These are phyloP conservation scores for Pezicula radicicola DNA, from an alignment of 2,329 filamentous ascomycete genomes.

Conservation along the genomic window DNA sequence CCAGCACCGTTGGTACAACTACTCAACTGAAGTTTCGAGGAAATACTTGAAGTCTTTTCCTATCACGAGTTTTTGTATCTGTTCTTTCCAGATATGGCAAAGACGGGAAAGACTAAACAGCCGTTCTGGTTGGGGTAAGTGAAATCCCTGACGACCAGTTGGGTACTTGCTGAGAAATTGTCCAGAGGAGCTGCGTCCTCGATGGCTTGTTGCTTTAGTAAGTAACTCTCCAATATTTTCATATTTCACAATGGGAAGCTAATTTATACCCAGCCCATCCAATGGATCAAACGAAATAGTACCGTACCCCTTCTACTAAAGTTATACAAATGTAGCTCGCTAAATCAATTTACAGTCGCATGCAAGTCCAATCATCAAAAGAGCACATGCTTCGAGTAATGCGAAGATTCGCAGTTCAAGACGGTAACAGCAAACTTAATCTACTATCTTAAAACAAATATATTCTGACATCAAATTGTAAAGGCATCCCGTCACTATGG, in stretches of 20 bases:
- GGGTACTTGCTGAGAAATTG: not conserved
- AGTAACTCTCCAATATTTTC: conserved; percentile 14
- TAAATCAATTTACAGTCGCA: conserved; percentile 29
- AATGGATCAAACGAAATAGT: conserved; percentile 44
- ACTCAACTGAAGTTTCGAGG: not conserved
- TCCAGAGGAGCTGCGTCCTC: conserved; percentile 39
- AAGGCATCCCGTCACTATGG: conserved; percentile 40
- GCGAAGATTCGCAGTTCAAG: conserved; percentile 34
- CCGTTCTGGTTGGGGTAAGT: conserved; percentile 42
- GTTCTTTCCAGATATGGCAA: conserved; percentile 7
- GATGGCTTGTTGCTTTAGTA: conserved; percentile 44
- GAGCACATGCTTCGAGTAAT: conserved; percentile 37
- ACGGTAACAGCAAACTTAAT: conserved; percentile 27
- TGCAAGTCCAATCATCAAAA: conserved; percentile 40
- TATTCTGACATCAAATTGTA: not conserved
- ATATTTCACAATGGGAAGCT: not conserved
- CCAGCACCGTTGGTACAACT: too few species aligned
- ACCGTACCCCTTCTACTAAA: not conserved
- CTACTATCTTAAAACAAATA: not conserved
- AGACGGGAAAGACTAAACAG: conserved; percentile 31
- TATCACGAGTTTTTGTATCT: not conserved
- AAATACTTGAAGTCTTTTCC: not conserved
- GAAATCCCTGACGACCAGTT: conserved; percentile 6
- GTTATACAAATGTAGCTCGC: not conserved
- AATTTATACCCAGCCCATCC: conserved; percentile 34